Evolutionary conservation across 768 basidiomycete species (phyloP).

Genomic region (Amanita jacksonii): DNA sequence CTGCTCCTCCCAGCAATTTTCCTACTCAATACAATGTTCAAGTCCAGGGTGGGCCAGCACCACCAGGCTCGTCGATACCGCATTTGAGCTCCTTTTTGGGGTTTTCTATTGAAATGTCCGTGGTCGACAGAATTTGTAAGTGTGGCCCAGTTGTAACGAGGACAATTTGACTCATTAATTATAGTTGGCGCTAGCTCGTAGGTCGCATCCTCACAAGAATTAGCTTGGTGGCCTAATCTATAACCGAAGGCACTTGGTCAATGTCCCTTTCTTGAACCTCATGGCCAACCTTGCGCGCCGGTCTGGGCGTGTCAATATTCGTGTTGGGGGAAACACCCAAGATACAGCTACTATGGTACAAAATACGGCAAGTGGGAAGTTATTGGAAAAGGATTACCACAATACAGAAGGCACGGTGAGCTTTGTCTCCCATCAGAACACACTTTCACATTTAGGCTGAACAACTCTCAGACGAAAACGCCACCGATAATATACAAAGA

Average conservation of each 20-base stretch:
- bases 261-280: no score
- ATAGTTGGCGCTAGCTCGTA: constrained; percentile 45
- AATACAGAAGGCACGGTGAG: no score
- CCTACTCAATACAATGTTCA: constrained; percentile 9
- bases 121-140: constrained; percentile 41
- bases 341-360: constrained; percentile 52
- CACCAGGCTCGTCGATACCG: constrained; percentile 26
- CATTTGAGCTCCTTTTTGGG: constrained; percentile 54
- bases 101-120: constrained; percentile 72
- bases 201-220: no score
- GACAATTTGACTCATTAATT: neutral
- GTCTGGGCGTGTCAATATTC: no score
- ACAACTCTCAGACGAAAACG: no score
- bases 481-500: constrained; percentile 54
- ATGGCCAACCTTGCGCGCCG: no score
- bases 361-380: constrained; percentile 35
- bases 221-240: no score
- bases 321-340: no score
- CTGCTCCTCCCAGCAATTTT: constrained; percentile 16
- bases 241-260: no score
- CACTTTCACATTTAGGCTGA: constrained; percentile 28
- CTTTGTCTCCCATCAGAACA: constrained; percentile 10
- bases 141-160: neutral
- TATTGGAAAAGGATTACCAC: constrained; percentile 46
- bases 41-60: neutral